A percentile compares a stretch with the other conserved stretches of the same genome.
These are phyloP conservation scores for Pseudogymnoascus destructans DNA, from an alignment of 2,329 filamentous ascomycete genomes.

Conservation along the genomic window DNA sequence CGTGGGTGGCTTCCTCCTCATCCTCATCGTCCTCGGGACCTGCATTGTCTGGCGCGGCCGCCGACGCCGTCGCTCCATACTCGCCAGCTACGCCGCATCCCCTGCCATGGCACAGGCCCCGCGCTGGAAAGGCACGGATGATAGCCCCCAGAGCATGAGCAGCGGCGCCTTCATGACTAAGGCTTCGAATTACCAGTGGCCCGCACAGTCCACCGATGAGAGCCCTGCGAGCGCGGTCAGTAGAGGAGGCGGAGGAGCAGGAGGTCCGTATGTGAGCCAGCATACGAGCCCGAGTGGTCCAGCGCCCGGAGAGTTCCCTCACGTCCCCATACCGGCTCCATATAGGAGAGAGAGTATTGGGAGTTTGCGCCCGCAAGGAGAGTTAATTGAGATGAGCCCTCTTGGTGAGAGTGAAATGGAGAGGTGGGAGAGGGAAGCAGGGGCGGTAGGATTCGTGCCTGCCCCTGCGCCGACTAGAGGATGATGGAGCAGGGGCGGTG, in stretches of 20 bases:
- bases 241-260: not conserved
- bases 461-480: not conserved
- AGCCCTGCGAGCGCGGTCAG: not conserved
- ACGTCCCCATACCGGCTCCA: not conserved
- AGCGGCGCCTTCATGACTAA: slow-evolving; percentile 1
- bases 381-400: not conserved
- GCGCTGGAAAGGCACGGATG: slow-evolving; percentile 1
- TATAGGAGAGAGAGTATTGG: slow-evolving; percentile 2
- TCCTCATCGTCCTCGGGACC: slow-evolving; percentile 13
- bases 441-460: not conserved
- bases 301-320: not conserved
- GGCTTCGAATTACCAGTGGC: not conserved
- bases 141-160: not conserved
- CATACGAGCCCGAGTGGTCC: not conserved
- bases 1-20: slow-evolving; percentile 14
- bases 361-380: not conserved
- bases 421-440: not conserved
- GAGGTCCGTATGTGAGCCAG: not conserved
- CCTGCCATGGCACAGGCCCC: not conserved
- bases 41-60: slow-evolving; percentile 33
- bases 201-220: not conserved
- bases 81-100: slow-evolving; percentile 27
- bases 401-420: not conserved
- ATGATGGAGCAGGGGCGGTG: not conserved
- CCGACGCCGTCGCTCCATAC: slow-evolving; percentile 38